These are phyloP conservation scores for Litchi chinensis DNA, from an alignment of 345 rosid genomes.

Conservation along the genomic window DNA sequence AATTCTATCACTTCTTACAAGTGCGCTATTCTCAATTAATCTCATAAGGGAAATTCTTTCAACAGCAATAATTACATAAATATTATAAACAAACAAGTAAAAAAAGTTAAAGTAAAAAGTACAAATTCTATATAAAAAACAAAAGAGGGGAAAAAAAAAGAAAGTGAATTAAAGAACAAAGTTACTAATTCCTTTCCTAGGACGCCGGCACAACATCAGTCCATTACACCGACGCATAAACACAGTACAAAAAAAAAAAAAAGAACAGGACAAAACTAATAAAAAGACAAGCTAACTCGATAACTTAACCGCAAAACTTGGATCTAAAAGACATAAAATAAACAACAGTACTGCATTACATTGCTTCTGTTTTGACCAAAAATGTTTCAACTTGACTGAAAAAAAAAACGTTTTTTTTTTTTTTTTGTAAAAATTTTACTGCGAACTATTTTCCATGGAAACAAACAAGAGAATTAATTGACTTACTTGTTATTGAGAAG, in stretches of 20 bases:
- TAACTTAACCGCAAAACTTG: conserved; percentile 14
- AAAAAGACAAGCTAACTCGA: background rate
- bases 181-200: conserved; percentile 31
- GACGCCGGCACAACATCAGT: conserved; percentile 5
- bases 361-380: background rate
- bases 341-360: background rate
- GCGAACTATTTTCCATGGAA: conserved; percentile 32
- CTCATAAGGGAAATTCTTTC: background rate
- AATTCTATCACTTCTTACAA: background rate
- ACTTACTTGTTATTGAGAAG: conserved; percentile 89
- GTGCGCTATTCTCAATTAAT: background rate
- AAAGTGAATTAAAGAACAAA: conserved; percentile 35
- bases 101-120: conserved; percentile 16
- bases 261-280: background rate
- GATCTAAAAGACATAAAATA: conserved; percentile 27
- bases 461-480: conserved; percentile 16
- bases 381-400: background rate
- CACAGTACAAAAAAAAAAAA: background rate
- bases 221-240: conserved; percentile 9
- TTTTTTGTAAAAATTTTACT: background rate
- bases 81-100: conserved; percentile 13
- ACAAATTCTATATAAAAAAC: conserved; percentile 9
- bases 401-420: background rate
- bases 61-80: background rate
- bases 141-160: conserved; percentile 11